These are phyloP conservation scores for Penicillium mononematosum DNA, from an alignment of 495 filamentous ascomycete species.

Conservation along the genomic window DNA sequence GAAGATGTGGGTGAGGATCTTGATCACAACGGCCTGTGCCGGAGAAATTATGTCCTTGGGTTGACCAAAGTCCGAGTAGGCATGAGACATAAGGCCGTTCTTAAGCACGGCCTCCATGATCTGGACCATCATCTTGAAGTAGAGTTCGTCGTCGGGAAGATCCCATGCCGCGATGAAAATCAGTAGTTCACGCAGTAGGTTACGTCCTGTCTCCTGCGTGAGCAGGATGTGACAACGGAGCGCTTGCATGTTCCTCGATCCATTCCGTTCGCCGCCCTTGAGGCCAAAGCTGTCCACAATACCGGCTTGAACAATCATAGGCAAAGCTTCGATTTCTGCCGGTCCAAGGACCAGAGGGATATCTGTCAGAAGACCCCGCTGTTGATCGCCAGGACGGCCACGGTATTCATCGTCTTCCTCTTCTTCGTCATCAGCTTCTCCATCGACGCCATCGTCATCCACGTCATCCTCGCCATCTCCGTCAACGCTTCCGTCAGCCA, in stretches of 20 bases:
- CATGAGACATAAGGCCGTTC: slow-evolving; percentile 82
- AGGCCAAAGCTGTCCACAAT: slow-evolving; percentile 61
- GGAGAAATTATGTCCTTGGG: slow-evolving; percentile 95
- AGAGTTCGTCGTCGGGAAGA: slow-evolving; percentile 82
- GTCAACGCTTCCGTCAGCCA: slow-evolving; percentile 55
- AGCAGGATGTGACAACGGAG: slow-evolving; percentile 84
- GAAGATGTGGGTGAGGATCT: slow-evolving; percentile 86
- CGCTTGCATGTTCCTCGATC: slow-evolving; percentile 75
- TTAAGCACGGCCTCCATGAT: slow-evolving; percentile 90
- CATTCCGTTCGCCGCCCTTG: slow-evolving; percentile 53
- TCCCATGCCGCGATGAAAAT: slow-evolving; percentile 98
- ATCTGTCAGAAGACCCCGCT: slow-evolving; percentile 84
- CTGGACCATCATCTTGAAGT: slow-evolving; percentile 92
- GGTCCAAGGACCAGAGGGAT: slow-evolving; percentile 92
- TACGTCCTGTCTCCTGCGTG: slow-evolving; percentile 80
- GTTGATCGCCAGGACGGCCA: slow-evolving; percentile 75
- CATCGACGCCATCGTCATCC: slow-evolving; percentile 31
- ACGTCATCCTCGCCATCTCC: slow-evolving; percentile 68
- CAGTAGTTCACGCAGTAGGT: slow-evolving; percentile 81
- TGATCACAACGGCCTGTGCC: slow-evolving; percentile 86
- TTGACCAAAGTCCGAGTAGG: slow-evolving; percentile 85
- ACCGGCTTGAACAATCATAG: slow-evolving; percentile 90
- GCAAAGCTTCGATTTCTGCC: slow-evolving; percentile 88
- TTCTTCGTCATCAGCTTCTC: slow-evolving; percentile 28
- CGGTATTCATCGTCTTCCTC: slow-evolving; percentile 76